A percentile compares a stretch with the other conserved stretches of the same genome.
These are phyloP conservation scores for Dioszegia aurantiaca DNA, from an alignment of 768 basidiomycete genomes.

Conservation along the genomic window DNA sequence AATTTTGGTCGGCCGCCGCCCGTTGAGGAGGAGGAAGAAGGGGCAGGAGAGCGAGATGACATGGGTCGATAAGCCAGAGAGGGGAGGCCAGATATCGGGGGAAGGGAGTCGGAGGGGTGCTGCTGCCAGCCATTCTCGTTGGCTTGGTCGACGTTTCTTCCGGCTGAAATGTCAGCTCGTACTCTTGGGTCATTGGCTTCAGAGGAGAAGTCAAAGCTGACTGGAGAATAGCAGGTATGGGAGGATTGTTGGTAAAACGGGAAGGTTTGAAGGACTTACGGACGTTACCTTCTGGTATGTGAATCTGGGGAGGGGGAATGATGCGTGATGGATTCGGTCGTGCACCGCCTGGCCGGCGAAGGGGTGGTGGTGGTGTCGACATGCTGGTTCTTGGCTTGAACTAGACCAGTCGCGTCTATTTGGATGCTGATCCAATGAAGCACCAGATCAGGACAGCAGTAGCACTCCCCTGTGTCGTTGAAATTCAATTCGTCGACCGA, in stretches of 20 bases:
- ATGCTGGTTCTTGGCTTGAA: slow-evolving; percentile 1
- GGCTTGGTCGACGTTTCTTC: slow-evolving; percentile 45
- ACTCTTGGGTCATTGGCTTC: too few relatives aligned
- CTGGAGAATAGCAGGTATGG: too few relatives aligned
- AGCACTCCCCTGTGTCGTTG: too few relatives aligned
- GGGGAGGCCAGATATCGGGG: neutral
- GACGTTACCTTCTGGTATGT: slow-evolving; percentile 51
- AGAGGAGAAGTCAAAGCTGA: too few relatives aligned
- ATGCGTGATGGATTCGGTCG: slow-evolving; percentile 25
- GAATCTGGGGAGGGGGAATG: slow-evolving; percentile 33
- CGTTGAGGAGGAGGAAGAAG: slow-evolving; percentile 20
- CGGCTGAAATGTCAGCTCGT: slow-evolving; percentile 24
- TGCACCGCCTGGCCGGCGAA: slow-evolving; percentile 37
- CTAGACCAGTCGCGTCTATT: neutral
- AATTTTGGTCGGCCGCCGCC: slow-evolving; percentile 41
- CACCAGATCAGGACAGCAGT: too few relatives aligned
- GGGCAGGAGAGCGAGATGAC: slow-evolving; percentile 16
- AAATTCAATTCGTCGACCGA: too few relatives aligned
- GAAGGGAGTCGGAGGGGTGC: slow-evolving; percentile 15
- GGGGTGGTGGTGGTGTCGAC: slow-evolving; percentile 21
- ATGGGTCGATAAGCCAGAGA: slow-evolving; percentile 22
- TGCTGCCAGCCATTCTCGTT: slow-evolving; percentile 43
- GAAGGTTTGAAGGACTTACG: slow-evolving; percentile 35
- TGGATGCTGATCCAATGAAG: neutral
- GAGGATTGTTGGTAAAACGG: neutral